Conservation (phyloP, 345 rosid species). For the Arabidopsis suecica region DNA sequence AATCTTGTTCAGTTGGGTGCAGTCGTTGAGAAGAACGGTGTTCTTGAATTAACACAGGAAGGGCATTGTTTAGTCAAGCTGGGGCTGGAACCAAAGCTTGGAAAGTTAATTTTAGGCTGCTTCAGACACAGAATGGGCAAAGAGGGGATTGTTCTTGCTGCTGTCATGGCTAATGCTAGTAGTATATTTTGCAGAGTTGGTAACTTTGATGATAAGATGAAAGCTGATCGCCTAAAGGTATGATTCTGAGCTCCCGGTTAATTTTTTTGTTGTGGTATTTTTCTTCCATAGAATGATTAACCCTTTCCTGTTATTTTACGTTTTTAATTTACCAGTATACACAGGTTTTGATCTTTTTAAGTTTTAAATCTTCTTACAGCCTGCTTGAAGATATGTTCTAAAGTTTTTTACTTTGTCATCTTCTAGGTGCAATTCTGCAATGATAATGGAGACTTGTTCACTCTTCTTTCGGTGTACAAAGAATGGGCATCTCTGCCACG, state of each 20-base stretch:
- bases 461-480: conserved; percentile 80
- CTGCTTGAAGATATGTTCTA: conserved; percentile 15
- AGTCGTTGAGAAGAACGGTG: conserved; percentile 50
- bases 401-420: conserved; percentile 20
- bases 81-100: conserved; percentile 92
- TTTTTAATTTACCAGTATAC: neutral
- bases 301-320: neutral
- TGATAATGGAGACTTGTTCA: conserved; percentile 78
- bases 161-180: conserved; percentile 86
- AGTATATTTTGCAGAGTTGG: conserved; percentile 94
- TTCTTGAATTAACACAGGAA: conserved; percentile 65
- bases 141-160: conserved; percentile 92
- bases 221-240: conserved; percentile 78
- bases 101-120: conserved; percentile 76
- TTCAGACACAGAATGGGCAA: conserved; percentile 56
- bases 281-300: conserved; percentile 5
- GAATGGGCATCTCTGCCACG: conserved; percentile 68
- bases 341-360: neutral
- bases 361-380: conserved; percentile 10
- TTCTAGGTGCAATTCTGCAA: conserved; percentile 75
- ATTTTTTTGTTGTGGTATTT: neutral
- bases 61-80: conserved; percentile 74
- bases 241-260: conserved; percentile 14
- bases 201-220: conserved; percentile 62
- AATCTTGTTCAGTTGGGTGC: conserved; percentile 88